Percentiles rank a stretch among this genome's conserved stretches.
phyloP scores from a whole-genome alignment of 2,329 filamentous ascomycete genomes.

The Aureobasidium pullulans region DNA sequence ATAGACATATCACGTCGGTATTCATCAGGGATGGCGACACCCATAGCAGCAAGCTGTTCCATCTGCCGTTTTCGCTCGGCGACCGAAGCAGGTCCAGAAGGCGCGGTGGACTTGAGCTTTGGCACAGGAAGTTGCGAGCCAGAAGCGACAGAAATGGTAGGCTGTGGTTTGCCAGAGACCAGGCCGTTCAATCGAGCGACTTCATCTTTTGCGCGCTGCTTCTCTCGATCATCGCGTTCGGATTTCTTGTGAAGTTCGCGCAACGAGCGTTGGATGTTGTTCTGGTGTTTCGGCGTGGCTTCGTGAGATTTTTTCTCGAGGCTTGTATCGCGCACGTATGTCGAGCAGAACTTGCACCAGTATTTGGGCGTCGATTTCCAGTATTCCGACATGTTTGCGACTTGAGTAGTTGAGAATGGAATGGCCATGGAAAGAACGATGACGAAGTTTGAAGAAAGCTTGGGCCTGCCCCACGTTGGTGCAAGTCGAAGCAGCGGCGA shows the following conservation, averaged over 20 bases:
- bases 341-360: constrained; percentile 96
- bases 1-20: constrained; percentile 76
- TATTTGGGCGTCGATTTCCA: constrained; percentile 98
- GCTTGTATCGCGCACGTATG: constrained; percentile 84
- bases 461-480: not conserved
- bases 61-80: constrained; percentile 75
- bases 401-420: not conserved
- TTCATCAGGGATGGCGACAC: constrained; percentile 73
- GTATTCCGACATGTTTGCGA: constrained; percentile 74
- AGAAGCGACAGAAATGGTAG: constrained; percentile 22
- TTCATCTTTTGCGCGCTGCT: constrained; percentile 74
- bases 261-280: constrained; percentile 82
- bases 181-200: constrained; percentile 78
- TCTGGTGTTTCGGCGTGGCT: constrained; percentile 22
- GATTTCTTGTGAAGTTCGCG: constrained; percentile 80
- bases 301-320: constrained; percentile 61
- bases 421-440: not conserved
- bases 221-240: constrained; percentile 72
- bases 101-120: constrained; percentile 24
- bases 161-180: constrained; percentile 41
- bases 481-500: not conserved
- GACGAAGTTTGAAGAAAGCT: constrained; percentile 4
- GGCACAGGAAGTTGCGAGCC: constrained; percentile 29
- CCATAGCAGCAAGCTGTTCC: constrained; percentile 79
- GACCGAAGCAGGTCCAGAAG: constrained; percentile 39